A percentile compares a stretch with the other conserved stretches of the same genome.
phyloP scores from a whole-genome alignment of 805 yeast genomes.

The Nakazawaea siamensis region DNA sequence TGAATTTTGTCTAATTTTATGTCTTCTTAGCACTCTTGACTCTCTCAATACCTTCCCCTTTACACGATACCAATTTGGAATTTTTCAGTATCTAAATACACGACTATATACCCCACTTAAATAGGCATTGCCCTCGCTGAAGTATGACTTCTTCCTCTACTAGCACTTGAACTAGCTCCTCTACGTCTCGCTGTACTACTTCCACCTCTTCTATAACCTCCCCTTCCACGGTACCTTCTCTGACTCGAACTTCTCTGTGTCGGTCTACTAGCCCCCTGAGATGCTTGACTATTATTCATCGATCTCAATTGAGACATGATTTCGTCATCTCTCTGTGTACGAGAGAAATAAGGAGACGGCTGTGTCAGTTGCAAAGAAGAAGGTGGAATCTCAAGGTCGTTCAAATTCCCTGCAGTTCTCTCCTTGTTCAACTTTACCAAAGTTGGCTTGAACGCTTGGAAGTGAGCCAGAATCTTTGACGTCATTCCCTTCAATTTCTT shows the following conservation, averaged over 20 bases:
- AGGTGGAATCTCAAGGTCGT: conserved; percentile 3
- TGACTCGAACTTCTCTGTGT: neutral
- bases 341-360: conserved; percentile 11
- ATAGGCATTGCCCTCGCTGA: neutral
- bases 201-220: conserved; percentile 1
- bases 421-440: conserved; percentile 17
- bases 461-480: conserved; percentile 20
- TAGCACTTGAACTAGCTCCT: neutral
- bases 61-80: too few relatives aligned
- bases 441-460: conserved; percentile 15
- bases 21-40: too few relatives aligned
- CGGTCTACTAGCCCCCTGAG: neutral
- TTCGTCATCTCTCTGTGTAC: conserved; percentile 8
- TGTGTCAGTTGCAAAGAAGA: conserved; percentile 4
- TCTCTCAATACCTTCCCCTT: too few relatives aligned
- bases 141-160: neutral
- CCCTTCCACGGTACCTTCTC: neutral
- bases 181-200: neutral
- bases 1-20: too few relatives aligned
- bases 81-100: too few relatives aligned
- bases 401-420: conserved; percentile 11
- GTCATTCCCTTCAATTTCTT: conserved; percentile 28
- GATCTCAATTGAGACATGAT: conserved; percentile 6
- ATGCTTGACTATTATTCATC: neutral
- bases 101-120: too few relatives aligned